Base-by-base conservation (phyloP, 768 basidiomycete genomes). In the Psilocybe subaeruginosa region DNA sequence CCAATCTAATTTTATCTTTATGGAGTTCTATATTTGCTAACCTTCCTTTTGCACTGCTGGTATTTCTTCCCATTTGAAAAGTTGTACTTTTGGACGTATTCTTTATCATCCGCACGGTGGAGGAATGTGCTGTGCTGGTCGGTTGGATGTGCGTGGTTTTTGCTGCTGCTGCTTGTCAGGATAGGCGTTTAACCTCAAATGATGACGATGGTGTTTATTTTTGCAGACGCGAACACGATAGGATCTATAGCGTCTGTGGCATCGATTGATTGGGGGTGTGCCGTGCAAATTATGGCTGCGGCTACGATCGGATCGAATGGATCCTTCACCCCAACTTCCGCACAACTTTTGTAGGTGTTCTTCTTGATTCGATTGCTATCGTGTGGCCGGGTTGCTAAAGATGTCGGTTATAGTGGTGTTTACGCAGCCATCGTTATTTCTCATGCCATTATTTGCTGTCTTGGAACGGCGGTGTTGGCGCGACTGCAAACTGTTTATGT, bases 401-500 rank as follows among this genome's bases (percentile, higher is more conserved):
- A 52, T 9, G 17, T 27, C 39, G 41, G 45, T 4, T 45, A 12
- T 49, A 91, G 91, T 60, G 90, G 85, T 2, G 82, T 92, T 4
- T 93, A 86, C 64, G 76, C 76, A 19, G 88, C 80, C 4, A 73
- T 93, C 54, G 67, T 93, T 11, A 55, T 89, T 19, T 77, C 82
- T 2, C 89, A 93, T 68, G 89, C 81, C 0, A 60, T 86, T 1
- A 69, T 90, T 27, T 92, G 90, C 65, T 88, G 88, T 63, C 77
- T 92, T 14, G 89, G 84, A 14, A 91, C 91, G 1, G 70, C 77
- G 8, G 54, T 87, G 31, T 77, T 93, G 16, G 91, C 91, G 1
- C 79, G 90, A 30, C 67, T 93, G 12, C 92, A 93, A 70, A 86
- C 81, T 17, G 72, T 89, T 8, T 93, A 89, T 65, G 83, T 92